Evolutionary conservation across 208 protist species (phyloP).

Genomic region (Leishmania guyanensis): DNA sequence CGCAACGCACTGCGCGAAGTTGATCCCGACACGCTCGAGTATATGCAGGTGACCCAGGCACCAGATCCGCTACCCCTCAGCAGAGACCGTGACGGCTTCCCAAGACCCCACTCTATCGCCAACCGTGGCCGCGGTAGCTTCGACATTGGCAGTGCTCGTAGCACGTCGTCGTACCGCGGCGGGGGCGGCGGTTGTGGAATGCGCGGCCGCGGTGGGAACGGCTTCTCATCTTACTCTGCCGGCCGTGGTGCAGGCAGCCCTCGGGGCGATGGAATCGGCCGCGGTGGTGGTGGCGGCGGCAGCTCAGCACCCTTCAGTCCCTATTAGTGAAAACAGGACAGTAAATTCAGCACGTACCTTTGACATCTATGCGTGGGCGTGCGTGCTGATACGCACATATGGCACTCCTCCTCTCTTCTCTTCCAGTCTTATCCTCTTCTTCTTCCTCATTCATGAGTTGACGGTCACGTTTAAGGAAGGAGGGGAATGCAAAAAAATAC

Average conservation of each 20-base stretch:
- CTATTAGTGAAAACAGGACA: background rate
- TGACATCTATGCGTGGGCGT: background rate
- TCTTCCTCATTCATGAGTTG: background rate
- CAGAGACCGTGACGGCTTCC: background rate
- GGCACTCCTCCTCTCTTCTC: conserved; percentile 2
- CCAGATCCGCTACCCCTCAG: conserved; percentile 5
- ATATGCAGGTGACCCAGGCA: conserved; percentile 53
- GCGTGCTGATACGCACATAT: background rate
- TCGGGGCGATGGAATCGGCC: background rate
- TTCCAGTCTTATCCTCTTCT: background rate
- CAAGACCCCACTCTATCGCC: background rate
- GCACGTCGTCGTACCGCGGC: conserved; percentile 12
- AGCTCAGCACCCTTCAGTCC: conserved; percentile 1
- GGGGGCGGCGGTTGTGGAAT: conserved; percentile 4
- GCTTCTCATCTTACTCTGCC: background rate
- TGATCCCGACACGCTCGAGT: conserved; percentile 60
- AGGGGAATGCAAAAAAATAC: background rate
- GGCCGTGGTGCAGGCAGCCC: background rate
- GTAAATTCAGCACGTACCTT: background rate
- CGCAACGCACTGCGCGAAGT: conserved; percentile 82
- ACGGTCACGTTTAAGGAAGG: background rate
- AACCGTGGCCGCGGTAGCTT: conserved; percentile 1
- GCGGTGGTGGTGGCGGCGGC: background rate
- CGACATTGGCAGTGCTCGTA: background rate
- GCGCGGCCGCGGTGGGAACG: background rate